Base-by-base conservation (phyloP, 2,329 filamentous ascomycete species). In the Trichoderma simmonsii region DNA sequence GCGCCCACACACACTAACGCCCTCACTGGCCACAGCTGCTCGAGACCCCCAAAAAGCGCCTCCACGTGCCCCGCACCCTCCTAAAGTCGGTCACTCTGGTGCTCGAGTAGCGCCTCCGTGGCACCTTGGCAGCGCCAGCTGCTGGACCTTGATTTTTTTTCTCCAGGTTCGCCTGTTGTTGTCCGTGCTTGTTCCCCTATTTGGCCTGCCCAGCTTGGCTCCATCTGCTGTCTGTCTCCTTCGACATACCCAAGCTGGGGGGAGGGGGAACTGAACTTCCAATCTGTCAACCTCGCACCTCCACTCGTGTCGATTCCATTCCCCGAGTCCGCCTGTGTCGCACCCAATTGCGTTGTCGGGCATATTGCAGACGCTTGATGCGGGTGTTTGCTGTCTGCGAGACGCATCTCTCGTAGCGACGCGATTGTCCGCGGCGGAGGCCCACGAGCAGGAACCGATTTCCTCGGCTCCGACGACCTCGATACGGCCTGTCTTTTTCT, bases 21-120 rank as follows among this genome's bases (percentile, higher is more conserved):
- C 21, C 30, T 70, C 36, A 36, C 43, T 70, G 66, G 66, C 66
- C 51, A 59, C 21, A 11, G 28, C 30, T 14, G 36, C 59, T 36
- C 39, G 61, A 54, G 36, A 21, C 39, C 63, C 15, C 63, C 57
- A 34, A 60, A 30, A 63, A 66, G 51, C 39, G 39, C 62, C 69
- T 65, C 69, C 69, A 71, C 69, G 69, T 65, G 69, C 69, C 69
- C 69, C 69, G 69, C 69, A 64, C 51, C 30, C 69, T 51, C 69
- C 48, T 43, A 54, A 62, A 69, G 66, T 60, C 39, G 39, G 39
- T 43, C 39, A 43, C 39, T 43, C 56, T 34, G 56, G 34, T 61
- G 67, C 61, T 60, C 28, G 61, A 21, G 39, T 54, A 39, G 62
- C 54, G 61, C 48, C 43, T 51, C 43, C n/a, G 43, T 24, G 43